A percentile compares a stretch with the other conserved stretches of the same genome.
phyloP scores from a whole-genome alignment of 2,329 filamentous ascomycete species.

The Tolypocladium ophioglossoides region DNA sequence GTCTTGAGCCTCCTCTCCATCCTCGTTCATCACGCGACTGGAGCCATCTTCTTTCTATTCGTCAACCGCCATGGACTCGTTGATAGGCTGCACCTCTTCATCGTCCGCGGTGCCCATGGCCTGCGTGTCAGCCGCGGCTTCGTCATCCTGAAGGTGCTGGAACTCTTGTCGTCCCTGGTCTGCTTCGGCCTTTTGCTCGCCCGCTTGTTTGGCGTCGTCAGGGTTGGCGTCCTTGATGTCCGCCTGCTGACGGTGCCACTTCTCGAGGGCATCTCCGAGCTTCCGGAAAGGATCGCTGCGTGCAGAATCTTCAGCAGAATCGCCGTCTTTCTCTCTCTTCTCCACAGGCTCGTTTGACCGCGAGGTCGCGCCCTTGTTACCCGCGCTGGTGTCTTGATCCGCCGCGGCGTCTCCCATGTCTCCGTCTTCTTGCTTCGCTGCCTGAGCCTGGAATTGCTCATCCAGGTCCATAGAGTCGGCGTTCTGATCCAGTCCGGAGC shows the following conservation, averaged over 20 bases:
- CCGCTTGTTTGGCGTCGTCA: slow-evolving; percentile 37
- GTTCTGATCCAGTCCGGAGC: slow-evolving; percentile 54
- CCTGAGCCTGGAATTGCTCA: slow-evolving; percentile 47
- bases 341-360: slow-evolving; percentile 37
- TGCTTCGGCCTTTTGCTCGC: slow-evolving; percentile 38
- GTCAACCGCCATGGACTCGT: slow-evolving; percentile 82
- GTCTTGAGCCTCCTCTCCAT: slow-evolving; percentile 32
- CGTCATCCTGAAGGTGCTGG: slow-evolving; percentile 81
- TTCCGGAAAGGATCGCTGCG: slow-evolving; percentile 76
- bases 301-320: slow-evolving; percentile 31
- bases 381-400: slow-evolving; percentile 51
- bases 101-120: slow-evolving; percentile 81
- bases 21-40: slow-evolving; percentile 42
- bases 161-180: slow-evolving; percentile 77
- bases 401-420: slow-evolving; percentile 54
- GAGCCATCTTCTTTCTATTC: slow-evolving; percentile 46
- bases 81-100: slow-evolving; percentile 75
- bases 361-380: slow-evolving; percentile 49
- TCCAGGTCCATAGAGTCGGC: slow-evolving; percentile 53
- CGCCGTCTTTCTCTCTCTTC: slow-evolving; percentile 30
- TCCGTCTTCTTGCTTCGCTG: slow-evolving; percentile 55
- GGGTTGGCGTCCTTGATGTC: slow-evolving; percentile 58
- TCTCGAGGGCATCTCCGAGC: slow-evolving; percentile 82
- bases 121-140: slow-evolving; percentile 74
- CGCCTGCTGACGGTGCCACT: slow-evolving; percentile 81